These are phyloP conservation scores for Exutisphaerella laricina DNA, from an alignment of 2,329 filamentous ascomycete species.

Conservation along the genomic window DNA sequence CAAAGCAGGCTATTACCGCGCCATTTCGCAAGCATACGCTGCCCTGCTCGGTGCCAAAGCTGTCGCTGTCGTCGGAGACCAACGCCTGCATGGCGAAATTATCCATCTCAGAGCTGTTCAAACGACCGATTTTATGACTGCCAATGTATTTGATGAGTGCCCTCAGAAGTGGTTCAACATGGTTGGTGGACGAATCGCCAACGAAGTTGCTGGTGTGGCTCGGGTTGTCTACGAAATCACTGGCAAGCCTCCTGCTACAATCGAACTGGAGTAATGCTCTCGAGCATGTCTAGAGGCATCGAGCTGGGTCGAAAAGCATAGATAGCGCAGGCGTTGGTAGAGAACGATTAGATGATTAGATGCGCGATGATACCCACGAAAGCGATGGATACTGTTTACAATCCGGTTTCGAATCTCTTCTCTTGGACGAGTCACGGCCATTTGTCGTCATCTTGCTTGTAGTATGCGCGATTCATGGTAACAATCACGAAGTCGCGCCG, in stretches of 20 bases:
- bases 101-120: conserved; percentile 58
- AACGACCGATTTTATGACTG: conserved; percentile 69
- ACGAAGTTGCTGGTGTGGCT: conserved; percentile 67
- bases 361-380: conserved; percentile 7
- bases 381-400: not conserved
- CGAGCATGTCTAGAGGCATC: too few species aligned
- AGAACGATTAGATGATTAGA: not conserved
- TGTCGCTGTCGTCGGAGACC: conserved; percentile 65
- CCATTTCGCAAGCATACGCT: conserved; percentile 66
- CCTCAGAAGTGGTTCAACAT: conserved; percentile 56
- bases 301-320: not conserved
- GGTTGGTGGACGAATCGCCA: conserved; percentile 64
- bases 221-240: conserved; percentile 66
- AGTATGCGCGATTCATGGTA: not conserved
- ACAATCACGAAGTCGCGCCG: not conserved
- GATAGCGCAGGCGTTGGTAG: conserved; percentile 9
- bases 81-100: conserved; percentile 59
- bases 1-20: conserved; percentile 64
- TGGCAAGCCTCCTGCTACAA: conserved; percentile 65
- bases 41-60: conserved; percentile 61
- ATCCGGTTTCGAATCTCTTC: not conserved
- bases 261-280: conserved; percentile 62
- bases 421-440: not conserved
- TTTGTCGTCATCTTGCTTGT: not conserved
- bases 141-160: conserved; percentile 62